Conservation (phyloP, 768 basidiomycete genomes). For the Suillus plorans region DNA sequence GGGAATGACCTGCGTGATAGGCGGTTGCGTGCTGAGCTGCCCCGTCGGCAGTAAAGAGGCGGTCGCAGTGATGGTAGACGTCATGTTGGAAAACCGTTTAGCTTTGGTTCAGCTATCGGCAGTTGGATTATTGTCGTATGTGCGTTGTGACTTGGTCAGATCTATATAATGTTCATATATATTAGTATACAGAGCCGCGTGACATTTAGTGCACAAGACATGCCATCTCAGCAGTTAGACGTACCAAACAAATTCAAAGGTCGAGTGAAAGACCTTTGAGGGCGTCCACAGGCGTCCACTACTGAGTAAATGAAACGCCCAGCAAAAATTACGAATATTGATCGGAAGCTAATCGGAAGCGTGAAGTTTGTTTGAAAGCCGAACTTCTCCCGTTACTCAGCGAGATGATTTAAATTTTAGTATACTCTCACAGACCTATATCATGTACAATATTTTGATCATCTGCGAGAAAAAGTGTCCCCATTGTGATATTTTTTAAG, state of each 20-base stretch:
- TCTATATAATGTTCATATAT: background rate
- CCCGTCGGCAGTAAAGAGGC: slow-evolving; percentile 1
- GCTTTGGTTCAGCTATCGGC: background rate
- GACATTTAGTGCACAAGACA: background rate
- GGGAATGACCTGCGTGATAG: slow-evolving; percentile 25
- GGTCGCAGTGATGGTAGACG: background rate
- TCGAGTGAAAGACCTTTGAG: background rate
- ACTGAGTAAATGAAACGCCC: too few relatives aligned
- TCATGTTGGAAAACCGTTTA: background rate
- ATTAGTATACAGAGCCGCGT: background rate
- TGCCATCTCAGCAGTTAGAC: background rate
- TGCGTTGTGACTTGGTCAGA: background rate
- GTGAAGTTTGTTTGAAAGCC: too few relatives aligned
- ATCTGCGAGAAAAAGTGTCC: too few relatives aligned
- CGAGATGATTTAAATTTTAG: too few relatives aligned
- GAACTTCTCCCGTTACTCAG: too few relatives aligned
- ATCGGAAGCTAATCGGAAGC: too few relatives aligned
- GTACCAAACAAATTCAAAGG: background rate
- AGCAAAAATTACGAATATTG: too few relatives aligned
- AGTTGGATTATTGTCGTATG: background rate
- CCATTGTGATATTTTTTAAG: too few relatives aligned
- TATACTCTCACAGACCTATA: too few relatives aligned
- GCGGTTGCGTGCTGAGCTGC: slow-evolving; percentile 14
- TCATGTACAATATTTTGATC: too few relatives aligned
- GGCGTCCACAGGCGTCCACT: too few relatives aligned